phyloP scores from a whole-genome alignment of 2,329 filamentous ascomycete genomes.

The Decorospora gaudefroyi region DNA sequence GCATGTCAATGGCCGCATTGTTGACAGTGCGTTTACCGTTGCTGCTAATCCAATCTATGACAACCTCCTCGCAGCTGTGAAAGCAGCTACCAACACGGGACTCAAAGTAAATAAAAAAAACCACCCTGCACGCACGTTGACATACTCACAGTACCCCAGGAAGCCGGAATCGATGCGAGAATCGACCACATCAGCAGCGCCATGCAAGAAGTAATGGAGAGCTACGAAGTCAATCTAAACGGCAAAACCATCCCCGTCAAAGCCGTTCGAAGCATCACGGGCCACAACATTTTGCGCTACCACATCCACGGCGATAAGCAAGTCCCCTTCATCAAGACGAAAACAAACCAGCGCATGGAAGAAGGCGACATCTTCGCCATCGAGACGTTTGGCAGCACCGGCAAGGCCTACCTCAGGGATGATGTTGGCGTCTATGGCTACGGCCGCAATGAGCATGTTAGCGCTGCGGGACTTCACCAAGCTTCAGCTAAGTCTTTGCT shows the following conservation, averaged over 20 bases:
- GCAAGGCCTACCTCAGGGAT: slow-evolving; percentile 80
- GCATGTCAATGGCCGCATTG: slow-evolving; percentile 70
- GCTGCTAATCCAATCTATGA: slow-evolving; percentile 70
- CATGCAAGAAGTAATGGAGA: slow-evolving; percentile 94
- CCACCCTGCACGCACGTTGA: background rate
- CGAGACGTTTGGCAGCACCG: slow-evolving; percentile 93
- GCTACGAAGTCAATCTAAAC: slow-evolving; percentile 81
- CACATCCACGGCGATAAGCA: slow-evolving; percentile 91
- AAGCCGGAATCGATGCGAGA: slow-evolving; percentile 88
- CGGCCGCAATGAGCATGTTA: slow-evolving; percentile 69
- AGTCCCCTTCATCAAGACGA: slow-evolving; percentile 86
- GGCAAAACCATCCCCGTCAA: slow-evolving; percentile 78
- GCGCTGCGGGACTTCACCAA: slow-evolving; percentile 72
- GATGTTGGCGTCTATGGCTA: slow-evolving; percentile 69
- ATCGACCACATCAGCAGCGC: slow-evolving; percentile 79
- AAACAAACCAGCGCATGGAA: slow-evolving; percentile 91
- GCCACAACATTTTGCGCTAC: slow-evolving; percentile 90
- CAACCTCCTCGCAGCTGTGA: slow-evolving; percentile 66
- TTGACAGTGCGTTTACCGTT: slow-evolving; percentile 73
- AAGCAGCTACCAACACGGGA: slow-evolving; percentile 72
- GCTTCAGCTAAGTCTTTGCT: slow-evolving; percentile 81
- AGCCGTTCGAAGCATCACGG: slow-evolving; percentile 81
- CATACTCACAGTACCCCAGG: slow-evolving; percentile 49
- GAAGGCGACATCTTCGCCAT: slow-evolving; percentile 94
- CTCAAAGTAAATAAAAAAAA: slow-evolving; percentile 61